These are phyloP conservation scores for Thalassia testudinum DNA, from an alignment of 116 monocot species.

Conservation along the genomic window DNA sequence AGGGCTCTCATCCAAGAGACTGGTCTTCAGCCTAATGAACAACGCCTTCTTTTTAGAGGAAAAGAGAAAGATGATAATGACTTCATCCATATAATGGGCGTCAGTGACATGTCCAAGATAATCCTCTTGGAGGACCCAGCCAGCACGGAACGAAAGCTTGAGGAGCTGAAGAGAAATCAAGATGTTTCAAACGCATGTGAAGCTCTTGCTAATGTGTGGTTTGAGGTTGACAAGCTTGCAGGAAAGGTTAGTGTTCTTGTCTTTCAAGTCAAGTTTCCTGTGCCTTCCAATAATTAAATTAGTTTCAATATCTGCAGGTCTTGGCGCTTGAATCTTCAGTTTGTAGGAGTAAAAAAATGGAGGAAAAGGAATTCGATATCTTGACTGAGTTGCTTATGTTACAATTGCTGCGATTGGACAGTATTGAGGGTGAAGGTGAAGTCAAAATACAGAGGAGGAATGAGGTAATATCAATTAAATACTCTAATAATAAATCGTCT, in stretches of 20 bases:
- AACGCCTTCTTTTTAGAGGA: conserved; percentile 74
- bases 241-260: conserved; percentile 35
- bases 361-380: conserved; percentile 53
- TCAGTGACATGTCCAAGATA: conserved; percentile 68
- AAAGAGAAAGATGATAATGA: conserved; percentile 72
- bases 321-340: conserved; percentile 31
- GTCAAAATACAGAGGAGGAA: conserved; percentile 52
- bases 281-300: not conserved
- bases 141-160: conserved; percentile 43
- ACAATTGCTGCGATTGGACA: conserved; percentile 70
- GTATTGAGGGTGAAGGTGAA: conserved; percentile 78
- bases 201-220: conserved; percentile 40
- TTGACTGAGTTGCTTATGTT: conserved; percentile 73
- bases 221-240: conserved; percentile 61
- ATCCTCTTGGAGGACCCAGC: conserved; percentile 72
- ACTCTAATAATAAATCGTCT: not conserved
- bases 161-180: conserved; percentile 15
- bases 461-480: too few relatives aligned
- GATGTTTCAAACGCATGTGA: conserved; percentile 32
- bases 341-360: conserved; percentile 25
- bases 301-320: not conserved
- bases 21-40: conserved; percentile 57
- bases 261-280: not conserved
- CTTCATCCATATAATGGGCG: conserved; percentile 60
- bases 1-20: conserved; percentile 29